Evolutionary conservation across 2,329 filamentous ascomycete genomes (phyloP).

Genomic region (Lachnellula willkommii): DNA sequence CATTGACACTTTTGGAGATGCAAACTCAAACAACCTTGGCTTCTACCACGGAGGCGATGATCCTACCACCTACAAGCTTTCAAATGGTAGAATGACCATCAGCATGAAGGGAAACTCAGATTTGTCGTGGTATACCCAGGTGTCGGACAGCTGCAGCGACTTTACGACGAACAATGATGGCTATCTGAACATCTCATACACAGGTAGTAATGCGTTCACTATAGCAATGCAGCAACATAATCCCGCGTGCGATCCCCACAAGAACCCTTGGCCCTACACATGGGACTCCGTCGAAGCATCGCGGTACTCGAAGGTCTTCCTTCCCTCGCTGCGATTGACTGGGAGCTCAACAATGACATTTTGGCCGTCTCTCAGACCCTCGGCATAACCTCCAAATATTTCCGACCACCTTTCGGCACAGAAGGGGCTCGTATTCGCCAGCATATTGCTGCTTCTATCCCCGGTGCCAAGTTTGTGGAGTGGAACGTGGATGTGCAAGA

Average conservation of each 20-base stretch:
- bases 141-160: conserved; percentile 51
- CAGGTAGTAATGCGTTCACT: conserved; percentile 57
- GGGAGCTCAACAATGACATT: conserved; percentile 56
- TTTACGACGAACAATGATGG: conserved; percentile 48
- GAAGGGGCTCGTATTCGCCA: conserved; percentile 63
- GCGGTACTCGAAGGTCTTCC: conserved; percentile 54
- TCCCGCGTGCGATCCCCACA: conserved; percentile 47
- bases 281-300: conserved; percentile 62
- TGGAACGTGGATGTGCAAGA: conserved; percentile 70
- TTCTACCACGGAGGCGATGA: conserved; percentile 65
- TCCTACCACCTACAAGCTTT: conserved; percentile 47
- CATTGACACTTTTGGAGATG: conserved; percentile 55
- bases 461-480: conserved; percentile 55
- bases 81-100: conserved; percentile 48
- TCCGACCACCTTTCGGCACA: conserved; percentile 64
- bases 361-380: conserved; percentile 38
- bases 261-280: conserved; percentile 59
- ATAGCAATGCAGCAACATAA: conserved; percentile 65
- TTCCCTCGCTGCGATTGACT: conserved; percentile 50
- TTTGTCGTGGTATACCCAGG: conserved; percentile 55
- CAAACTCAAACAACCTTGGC: conserved; percentile 51
- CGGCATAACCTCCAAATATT: conserved; percentile 47
- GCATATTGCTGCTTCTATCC: conserved; percentile 48
- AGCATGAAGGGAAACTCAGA: conserved; percentile 53
- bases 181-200: conserved; percentile 61